Evolutionary conservation across 139 green algal genomes (phyloP), one percentile per base, ranked within the genome.

Genomic region (Diplosphaera chodatii): DNA sequence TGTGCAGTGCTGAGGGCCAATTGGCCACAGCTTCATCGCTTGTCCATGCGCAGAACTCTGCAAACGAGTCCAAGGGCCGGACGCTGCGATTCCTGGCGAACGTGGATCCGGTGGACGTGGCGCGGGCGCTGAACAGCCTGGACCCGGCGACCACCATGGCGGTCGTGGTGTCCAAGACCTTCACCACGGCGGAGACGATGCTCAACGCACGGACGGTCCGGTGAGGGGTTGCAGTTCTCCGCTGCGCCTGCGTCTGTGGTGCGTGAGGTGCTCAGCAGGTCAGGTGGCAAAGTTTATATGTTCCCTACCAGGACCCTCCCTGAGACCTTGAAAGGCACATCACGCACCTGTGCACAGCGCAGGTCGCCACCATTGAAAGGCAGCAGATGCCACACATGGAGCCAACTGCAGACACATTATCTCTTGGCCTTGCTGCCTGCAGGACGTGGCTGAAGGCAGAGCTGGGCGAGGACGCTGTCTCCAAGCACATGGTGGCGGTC

Each of bases 161-260:
- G 30, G 90, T 99, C n/a, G 89, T 99, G 1, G 89, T 99, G 25
- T 96, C 87, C 72, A 99, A 99, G 89, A 99, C 95, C 16, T 99
- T 99, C 87, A 99, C 95, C 70, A 99, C 95, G 3, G 95, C 94
- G 16, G 95, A 99, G 85, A 99, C 95, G 32, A 99, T 99, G 95
- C 86, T 98, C 20, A 99, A 99, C 73, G 96, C 96, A 4, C 86
- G 95, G 73, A 98, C 94, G 27, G 92, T 96, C 72, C 80, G 91
- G 75, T 80, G 59, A 67, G 32, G 2, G 15, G n/a, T n/a, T n/a
- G n/a, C n/a, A n/a, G n/a, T n/a, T n/a, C n/a, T n/a, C n/a, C n/a
- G n/a, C n/a, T n/a, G n/a, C n/a, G n/a, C n/a, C n/a, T n/a, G n/a
- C n/a, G n/a, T n/a, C n/a, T n/a, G n/a, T n/a, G n/a, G n/a, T n/a